phyloP scores from a whole-genome alignment of 2,329 filamentous ascomycete species.

The Thermomyces lanuginosus region DNA sequence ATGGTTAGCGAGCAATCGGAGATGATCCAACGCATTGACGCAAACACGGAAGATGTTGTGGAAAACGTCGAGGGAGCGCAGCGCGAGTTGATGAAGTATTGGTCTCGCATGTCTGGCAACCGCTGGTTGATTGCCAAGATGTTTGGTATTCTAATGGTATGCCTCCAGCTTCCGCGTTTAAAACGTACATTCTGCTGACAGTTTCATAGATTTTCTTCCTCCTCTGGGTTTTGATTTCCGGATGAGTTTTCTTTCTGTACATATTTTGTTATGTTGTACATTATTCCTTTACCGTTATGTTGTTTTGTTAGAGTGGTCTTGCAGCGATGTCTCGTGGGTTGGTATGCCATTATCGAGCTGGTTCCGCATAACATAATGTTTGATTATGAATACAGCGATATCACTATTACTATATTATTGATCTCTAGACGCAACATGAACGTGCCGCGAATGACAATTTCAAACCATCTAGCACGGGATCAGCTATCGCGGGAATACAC shows the following conservation, averaged over 20 bases:
- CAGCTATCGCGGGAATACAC: too few relatives aligned
- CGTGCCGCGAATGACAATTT: too few relatives aligned
- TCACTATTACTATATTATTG: too few relatives aligned
- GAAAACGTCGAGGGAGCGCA: constrained; percentile 97
- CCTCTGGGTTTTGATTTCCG: constrained; percentile 51
- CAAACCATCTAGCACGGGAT: too few relatives aligned
- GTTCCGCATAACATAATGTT: too few relatives aligned
- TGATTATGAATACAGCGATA: too few relatives aligned
- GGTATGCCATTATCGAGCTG: too few relatives aligned
- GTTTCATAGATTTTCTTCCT: constrained; percentile 21
- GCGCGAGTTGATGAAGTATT: constrained; percentile 89
- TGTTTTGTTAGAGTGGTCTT: too few relatives aligned
- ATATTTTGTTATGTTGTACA: not conserved
- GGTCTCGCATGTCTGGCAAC: constrained; percentile 85
- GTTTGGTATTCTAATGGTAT: constrained; percentile 64
- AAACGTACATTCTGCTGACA: not conserved
- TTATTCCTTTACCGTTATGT: not conserved
- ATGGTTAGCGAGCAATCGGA: constrained; percentile 98
- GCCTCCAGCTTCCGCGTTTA: constrained; percentile 5
- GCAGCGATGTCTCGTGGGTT: too few relatives aligned
- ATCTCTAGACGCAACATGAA: too few relatives aligned
- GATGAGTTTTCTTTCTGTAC: too few relatives aligned
- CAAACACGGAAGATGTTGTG: constrained; percentile 93
- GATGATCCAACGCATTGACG: constrained; percentile 94
- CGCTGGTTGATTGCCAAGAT: constrained; percentile 81